Evolutionary conservation across 169 alveolate species (phyloP).

Genomic region (Theileria sp.): DNA sequence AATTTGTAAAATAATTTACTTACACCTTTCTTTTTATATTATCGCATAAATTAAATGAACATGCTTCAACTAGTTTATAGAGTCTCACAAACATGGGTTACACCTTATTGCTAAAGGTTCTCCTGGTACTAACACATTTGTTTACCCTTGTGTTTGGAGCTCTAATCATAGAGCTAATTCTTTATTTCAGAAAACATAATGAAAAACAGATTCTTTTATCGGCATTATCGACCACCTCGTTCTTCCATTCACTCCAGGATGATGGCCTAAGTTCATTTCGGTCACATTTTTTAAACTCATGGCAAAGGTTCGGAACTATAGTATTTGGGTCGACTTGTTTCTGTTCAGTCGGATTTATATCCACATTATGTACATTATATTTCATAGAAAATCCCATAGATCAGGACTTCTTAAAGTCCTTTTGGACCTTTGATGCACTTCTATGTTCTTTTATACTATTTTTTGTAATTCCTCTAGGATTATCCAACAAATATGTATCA

Average conservation of each 20-base stretch:
- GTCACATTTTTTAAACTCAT: neutral
- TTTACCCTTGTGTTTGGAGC: slow-evolving; percentile 17
- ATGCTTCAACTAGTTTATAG: neutral
- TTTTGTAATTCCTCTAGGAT: slow-evolving; percentile 35
- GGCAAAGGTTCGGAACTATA: slow-evolving; percentile 41
- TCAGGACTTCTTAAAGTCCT: slow-evolving; percentile 4
- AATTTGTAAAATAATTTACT: neutral
- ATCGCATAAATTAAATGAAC: neutral
- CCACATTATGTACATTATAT: slow-evolving; percentile 7
- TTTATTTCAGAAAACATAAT: slow-evolving; percentile 7
- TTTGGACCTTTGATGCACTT: slow-evolving; percentile 38
- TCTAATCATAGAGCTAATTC: slow-evolving; percentile 36
- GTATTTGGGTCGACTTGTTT: slow-evolving; percentile 37
- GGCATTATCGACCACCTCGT: neutral
- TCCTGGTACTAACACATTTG: slow-evolving; percentile 20
- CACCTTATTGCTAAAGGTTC: slow-evolving; percentile 6
- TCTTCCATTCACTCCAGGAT: neutral
- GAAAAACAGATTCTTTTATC: slow-evolving; percentile 4
- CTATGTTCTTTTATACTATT: slow-evolving; percentile 22
- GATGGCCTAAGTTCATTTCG: neutral
- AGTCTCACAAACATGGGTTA: neutral
- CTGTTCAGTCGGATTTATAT: slow-evolving; percentile 37
- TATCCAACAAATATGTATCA: slow-evolving; percentile 31
- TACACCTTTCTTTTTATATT: too few species aligned
- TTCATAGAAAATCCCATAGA: slow-evolving; percentile 5